Evolutionary conservation across 805 yeast species (phyloP), one percentile per base, ranked within the genome.

Genomic region (Pachysolen tannophilus): DNA sequence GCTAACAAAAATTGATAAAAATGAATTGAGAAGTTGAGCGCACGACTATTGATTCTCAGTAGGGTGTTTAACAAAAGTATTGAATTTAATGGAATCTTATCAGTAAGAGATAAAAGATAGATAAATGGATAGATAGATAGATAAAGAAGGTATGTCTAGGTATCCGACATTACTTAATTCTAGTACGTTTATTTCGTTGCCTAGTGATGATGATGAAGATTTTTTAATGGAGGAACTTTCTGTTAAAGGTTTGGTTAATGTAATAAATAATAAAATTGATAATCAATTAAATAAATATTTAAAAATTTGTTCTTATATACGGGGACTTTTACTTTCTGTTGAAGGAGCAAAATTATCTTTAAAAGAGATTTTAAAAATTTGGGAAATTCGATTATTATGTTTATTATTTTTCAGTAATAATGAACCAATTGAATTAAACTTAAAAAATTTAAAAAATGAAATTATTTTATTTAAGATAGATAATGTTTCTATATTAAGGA

Each of bases 321-420:
- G 20, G 28, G 14, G 26, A 16, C 20, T 33, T 19, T 26, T 37
- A n/a, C 17, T 37, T 15, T 37, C 40, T n/a, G 25, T 37, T 20
- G 19, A 29, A 11, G 70, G 70, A 5, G 67, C 67, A 49, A 64
- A 63, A 47, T 65, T 68, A 48, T 63, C 50, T 35, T 63, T 61
- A 17, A 67, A 69, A 3, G 73, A 64, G 34, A 58, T 65, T 28
- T 69, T 61, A 47, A 59, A 65, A 45, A 61, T 68, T 35, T 69
- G 69, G 52, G 75, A 55, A 32, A 38, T 52, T 6, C 28, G 62
- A 15, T 28, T 56, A 9, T 41, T 47, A 25, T 34, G 43, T 15
- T 34, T 54, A 30, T 33, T 50, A 20, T 47, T 44, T 45, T 35
- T 46, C 10, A 40, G 43, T 10, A 8, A 41, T 33, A 21, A 20